phyloP scores from a whole-genome alignment of 1,139 yeast genomes.

The Eremothecium coryli region DNA sequence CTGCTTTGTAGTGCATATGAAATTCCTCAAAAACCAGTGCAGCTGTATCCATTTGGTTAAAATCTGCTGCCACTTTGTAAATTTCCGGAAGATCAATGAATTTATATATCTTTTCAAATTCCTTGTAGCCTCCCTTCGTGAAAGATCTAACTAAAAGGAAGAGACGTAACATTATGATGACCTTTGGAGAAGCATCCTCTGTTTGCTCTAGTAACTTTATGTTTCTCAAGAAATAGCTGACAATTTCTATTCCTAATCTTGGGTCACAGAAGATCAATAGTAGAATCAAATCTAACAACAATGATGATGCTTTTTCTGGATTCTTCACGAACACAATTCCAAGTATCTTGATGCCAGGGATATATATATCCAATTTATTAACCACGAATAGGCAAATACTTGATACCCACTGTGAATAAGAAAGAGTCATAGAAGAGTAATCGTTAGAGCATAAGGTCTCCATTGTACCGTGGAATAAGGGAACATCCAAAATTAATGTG shows the following conservation, averaged over 20 bases:
- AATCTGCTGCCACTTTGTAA: slow-evolving; percentile 33
- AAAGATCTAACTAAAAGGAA: slow-evolving; percentile 41
- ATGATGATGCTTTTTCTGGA: slow-evolving; percentile 11
- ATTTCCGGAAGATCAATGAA: slow-evolving; percentile 32
- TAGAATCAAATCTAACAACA: slow-evolving; percentile 23
- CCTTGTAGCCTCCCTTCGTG: slow-evolving; percentile 29
- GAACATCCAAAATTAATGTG: slow-evolving; percentile 2
- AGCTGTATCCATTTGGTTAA: slow-evolving; percentile 39
- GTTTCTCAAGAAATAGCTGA: slow-evolving; percentile 7
- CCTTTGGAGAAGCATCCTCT: slow-evolving; percentile 21
- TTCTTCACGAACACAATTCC: slow-evolving; percentile 18
- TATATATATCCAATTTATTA: slow-evolving; percentile 1
- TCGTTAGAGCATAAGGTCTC: not conserved
- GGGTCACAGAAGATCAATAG: slow-evolving; percentile 21
- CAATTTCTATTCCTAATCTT: slow-evolving; percentile 7
- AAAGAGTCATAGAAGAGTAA: not conserved
- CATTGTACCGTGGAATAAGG: not conserved
- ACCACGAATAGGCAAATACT: slow-evolving; percentile 2
- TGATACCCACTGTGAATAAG: slow-evolving; percentile 4
- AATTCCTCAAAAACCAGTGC: slow-evolving; percentile 50
- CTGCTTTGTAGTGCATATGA: slow-evolving; percentile 13
- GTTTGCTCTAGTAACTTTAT: slow-evolving; percentile 14
- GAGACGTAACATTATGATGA: slow-evolving; percentile 34
- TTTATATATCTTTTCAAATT: slow-evolving; percentile 34
- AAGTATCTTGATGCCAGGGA: slow-evolving; percentile 10